phyloP scores from a whole-genome alignment of 2,329 filamentous ascomycete species.

The Talaromyces sp. region DNA sequence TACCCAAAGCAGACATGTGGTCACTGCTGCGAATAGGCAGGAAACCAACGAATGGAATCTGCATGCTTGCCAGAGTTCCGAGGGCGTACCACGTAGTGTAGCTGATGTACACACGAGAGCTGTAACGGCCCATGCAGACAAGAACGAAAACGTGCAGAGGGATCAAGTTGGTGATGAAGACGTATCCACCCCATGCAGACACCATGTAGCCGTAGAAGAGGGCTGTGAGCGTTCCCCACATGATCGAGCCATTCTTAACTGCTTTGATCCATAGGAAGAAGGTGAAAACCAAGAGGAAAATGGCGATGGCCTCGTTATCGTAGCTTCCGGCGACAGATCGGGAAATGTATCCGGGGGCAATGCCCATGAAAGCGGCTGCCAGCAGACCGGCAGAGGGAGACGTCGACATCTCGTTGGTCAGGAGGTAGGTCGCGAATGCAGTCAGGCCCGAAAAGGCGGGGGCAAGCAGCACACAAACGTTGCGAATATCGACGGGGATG shows the following conservation, averaged over 20 bases:
- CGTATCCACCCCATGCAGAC: constrained; percentile 97
- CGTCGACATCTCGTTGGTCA: constrained; percentile 96
- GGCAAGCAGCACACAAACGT: constrained; percentile 95
- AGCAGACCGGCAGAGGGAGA: constrained; percentile 91
- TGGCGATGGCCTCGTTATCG: constrained; percentile 98
- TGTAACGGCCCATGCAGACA: constrained; percentile 95
- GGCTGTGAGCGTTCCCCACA: constrained; percentile 92
- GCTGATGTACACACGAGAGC: constrained; percentile 86
- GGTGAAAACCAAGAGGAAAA: constrained; percentile 96
- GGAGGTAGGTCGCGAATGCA: constrained; percentile 84
- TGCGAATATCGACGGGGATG: constrained; percentile 94
- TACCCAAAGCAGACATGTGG: constrained; percentile 94
- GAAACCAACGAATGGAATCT: constrained; percentile 98
- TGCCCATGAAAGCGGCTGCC: constrained; percentile 94
- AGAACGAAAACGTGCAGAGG: constrained; percentile 91
- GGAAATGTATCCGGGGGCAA: constrained; percentile 94
- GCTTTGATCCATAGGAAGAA: constrained; percentile 99
- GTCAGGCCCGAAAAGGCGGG: constrained; percentile 93
- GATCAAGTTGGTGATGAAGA: constrained; percentile 97
- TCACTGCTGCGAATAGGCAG: constrained; percentile 93
- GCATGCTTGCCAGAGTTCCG: constrained; percentile 95
- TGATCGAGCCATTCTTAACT: constrained; percentile 89
- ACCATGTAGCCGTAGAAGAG: constrained; percentile 99
- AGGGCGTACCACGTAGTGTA: constrained; percentile 98
- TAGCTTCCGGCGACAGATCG: constrained; percentile 97